These are phyloP conservation scores for Claviceps lovelessii DNA, from an alignment of 2,329 filamentous ascomycete genomes.

Conservation along the genomic window DNA sequence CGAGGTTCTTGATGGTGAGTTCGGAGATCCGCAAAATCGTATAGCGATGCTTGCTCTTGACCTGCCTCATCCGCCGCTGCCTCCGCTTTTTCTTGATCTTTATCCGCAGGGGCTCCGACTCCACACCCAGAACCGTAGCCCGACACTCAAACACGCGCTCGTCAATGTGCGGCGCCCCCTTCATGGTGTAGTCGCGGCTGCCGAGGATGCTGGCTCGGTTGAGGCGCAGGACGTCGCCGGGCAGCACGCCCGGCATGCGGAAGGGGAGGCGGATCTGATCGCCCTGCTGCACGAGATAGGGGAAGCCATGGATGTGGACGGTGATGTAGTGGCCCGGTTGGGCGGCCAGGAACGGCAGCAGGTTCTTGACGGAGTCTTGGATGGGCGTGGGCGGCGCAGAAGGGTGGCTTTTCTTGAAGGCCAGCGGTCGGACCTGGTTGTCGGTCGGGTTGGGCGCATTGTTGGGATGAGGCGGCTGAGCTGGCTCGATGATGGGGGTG, in stretches of 20 bases:
- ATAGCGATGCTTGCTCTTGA: constrained; percentile 81
- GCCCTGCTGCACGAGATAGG: constrained; percentile 65
- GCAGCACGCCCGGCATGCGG: constrained; percentile 58
- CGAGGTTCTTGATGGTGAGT: constrained; percentile 45
- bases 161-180: constrained; percentile 69
- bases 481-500: constrained; percentile 33
- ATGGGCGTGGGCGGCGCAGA: constrained; percentile 24
- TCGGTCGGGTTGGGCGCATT: constrained; percentile 24
- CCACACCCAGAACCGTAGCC: constrained; percentile 70
- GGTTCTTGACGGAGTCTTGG: constrained; percentile 39
- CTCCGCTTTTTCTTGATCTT: constrained; percentile 74
- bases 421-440: constrained; percentile 19
- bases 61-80: constrained; percentile 56
- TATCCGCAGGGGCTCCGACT: constrained; percentile 62
- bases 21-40: constrained; percentile 79
- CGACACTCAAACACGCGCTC: constrained; percentile 73
- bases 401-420: constrained; percentile 27
- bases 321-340: constrained; percentile 69
- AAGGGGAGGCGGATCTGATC: constrained; percentile 67
- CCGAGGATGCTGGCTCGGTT: constrained; percentile 75
- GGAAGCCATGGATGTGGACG: constrained; percentile 62
- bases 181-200: constrained; percentile 79
- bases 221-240: constrained; percentile 76
- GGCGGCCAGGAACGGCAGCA: constrained; percentile 57
- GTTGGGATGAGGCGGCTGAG: constrained; percentile 18